A percentile compares a stretch with the other conserved stretches of the same genome.
phyloP scores from a whole-genome alignment of 2,329 filamentous ascomycete genomes.

The Monosporascus cannonballus region DNA sequence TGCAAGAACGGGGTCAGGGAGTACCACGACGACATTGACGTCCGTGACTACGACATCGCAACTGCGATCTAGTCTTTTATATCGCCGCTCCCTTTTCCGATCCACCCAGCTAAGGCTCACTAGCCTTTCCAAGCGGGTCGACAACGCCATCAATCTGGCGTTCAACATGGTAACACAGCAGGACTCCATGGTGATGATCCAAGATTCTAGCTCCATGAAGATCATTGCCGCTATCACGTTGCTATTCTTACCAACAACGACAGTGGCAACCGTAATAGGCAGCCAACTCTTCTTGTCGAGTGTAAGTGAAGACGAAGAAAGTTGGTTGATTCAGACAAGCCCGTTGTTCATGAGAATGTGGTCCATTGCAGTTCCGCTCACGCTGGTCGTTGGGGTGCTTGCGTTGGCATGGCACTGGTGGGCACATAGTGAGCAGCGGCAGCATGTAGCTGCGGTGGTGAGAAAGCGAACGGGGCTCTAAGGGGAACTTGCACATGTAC shows the following conservation, averaged over 20 bases:
- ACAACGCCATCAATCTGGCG: constrained; percentile 28
- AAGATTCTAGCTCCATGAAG: constrained; percentile 31
- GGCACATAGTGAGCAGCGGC: not conserved
- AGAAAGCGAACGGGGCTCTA: not conserved
- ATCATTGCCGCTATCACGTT: constrained; percentile 32
- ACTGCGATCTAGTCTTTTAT: constrained; percentile 1
- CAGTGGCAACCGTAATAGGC: constrained; percentile 26
- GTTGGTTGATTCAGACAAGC: not conserved
- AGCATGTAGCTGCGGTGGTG: not conserved
- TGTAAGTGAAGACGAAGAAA: not conserved
- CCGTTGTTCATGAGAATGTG: not conserved
- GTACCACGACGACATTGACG: not conserved
- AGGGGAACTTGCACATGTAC: no score
- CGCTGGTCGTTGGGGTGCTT: not conserved
- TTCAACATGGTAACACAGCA: constrained; percentile 32
- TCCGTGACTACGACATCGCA: not conserved
- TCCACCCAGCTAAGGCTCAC: constrained; percentile 28
- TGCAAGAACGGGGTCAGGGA: not conserved
- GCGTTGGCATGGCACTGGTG: not conserved
- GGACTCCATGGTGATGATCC: constrained; percentile 28
- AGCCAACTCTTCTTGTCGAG: constrained; percentile 9
- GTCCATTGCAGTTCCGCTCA: not conserved
- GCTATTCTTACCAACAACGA: constrained; percentile 31
- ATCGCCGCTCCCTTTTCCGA: constrained; percentile 27
- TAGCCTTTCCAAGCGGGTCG: constrained; percentile 29